A percentile compares a stretch with the other conserved stretches of the same genome.
phyloP scores from a whole-genome alignment of 306 rosid species.

The Rosa chinensis region DNA sequence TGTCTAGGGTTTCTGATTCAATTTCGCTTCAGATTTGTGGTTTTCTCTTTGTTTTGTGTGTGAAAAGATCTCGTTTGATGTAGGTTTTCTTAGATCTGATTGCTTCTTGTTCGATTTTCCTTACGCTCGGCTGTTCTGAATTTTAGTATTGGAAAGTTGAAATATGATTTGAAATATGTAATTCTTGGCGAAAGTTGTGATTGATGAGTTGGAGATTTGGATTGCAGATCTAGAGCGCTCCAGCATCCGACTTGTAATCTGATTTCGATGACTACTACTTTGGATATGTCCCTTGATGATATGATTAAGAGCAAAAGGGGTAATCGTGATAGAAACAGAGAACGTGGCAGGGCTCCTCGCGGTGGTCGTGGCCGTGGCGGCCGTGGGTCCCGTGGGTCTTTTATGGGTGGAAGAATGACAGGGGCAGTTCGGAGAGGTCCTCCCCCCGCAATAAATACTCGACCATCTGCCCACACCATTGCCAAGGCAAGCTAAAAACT shows the following conservation, averaged over 20 bases:
- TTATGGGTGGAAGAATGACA: slow-evolving; percentile 44
- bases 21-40: neutral
- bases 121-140: neutral
- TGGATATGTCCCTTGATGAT: slow-evolving; percentile 93
- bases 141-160: neutral
- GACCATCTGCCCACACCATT: slow-evolving; percentile 74
- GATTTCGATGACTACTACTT: slow-evolving; percentile 63
- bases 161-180: neutral
- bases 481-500: slow-evolving; percentile 97
- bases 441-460: slow-evolving; percentile 47
- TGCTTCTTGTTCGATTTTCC: neutral
- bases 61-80: neutral
- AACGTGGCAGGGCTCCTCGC: slow-evolving; percentile 60
- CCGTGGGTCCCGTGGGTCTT: slow-evolving; percentile 61
- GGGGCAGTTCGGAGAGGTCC: slow-evolving; percentile 75
- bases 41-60: neutral
- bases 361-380: slow-evolving; percentile 26
- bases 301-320: slow-evolving; percentile 72
- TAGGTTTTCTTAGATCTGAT: slow-evolving; percentile 11
- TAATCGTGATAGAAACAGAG: slow-evolving; percentile 72
- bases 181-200: neutral
- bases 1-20: neutral
- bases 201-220: neutral
- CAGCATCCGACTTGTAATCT: neutral
- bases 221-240: slow-evolving; percentile 22